Percentiles rank a stretch among this genome's conserved stretches.
Conservation (phyloP, 1,284 basidiomycete genomes). For the Baeospora myosura region DNA sequence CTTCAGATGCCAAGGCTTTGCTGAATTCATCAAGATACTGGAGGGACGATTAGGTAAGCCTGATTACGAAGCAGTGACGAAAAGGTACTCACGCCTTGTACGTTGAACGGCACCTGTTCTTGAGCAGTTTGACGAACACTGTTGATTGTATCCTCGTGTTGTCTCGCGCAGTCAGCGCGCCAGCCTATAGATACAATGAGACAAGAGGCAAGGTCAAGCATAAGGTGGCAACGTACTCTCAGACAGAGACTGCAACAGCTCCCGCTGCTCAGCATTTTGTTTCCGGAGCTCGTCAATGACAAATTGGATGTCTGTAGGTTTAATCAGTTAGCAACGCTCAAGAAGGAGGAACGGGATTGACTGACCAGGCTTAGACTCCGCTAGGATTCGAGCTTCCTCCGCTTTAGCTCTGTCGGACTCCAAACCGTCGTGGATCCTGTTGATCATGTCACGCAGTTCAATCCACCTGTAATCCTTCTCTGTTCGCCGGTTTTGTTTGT, state of each 20-base stretch:
- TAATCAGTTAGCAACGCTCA: slow-evolving; percentile 5
- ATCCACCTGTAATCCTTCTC: slow-evolving; percentile 47
- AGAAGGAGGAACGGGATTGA: slow-evolving; percentile 6
- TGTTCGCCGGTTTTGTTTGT: slow-evolving; percentile 46
- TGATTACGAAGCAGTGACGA: slow-evolving; percentile 2
- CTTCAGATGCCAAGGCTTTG: slow-evolving; percentile 70
- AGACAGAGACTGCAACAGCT: slow-evolving; percentile 42
- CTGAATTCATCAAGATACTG: slow-evolving; percentile 77
- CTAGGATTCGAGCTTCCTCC: slow-evolving; percentile 42
- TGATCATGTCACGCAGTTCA: slow-evolving; percentile 51
- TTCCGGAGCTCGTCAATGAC: slow-evolving; percentile 44
- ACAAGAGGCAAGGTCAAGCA: too few relatives aligned
- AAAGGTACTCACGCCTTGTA: slow-evolving; percentile 51
- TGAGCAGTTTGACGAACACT: slow-evolving; percentile 58
- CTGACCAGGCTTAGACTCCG: slow-evolving; percentile 44
- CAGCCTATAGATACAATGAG: slow-evolving; percentile 38
- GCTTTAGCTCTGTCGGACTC: slow-evolving; percentile 38
- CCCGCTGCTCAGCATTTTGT: slow-evolving; percentile 47
- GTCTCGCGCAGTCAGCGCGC: slow-evolving; percentile 52
- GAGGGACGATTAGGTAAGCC: slow-evolving; percentile 7
- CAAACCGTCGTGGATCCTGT: slow-evolving; percentile 46
- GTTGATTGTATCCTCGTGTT: slow-evolving; percentile 56
- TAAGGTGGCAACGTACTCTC: slow-evolving; percentile 34
- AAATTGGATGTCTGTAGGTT: slow-evolving; percentile 40
- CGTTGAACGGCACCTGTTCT: slow-evolving; percentile 69